Evolutionary conservation across 1,284 basidiomycete genomes (phyloP), one percentile per base, ranked within the genome.

Genomic region (Ustilago crameri): DNA sequence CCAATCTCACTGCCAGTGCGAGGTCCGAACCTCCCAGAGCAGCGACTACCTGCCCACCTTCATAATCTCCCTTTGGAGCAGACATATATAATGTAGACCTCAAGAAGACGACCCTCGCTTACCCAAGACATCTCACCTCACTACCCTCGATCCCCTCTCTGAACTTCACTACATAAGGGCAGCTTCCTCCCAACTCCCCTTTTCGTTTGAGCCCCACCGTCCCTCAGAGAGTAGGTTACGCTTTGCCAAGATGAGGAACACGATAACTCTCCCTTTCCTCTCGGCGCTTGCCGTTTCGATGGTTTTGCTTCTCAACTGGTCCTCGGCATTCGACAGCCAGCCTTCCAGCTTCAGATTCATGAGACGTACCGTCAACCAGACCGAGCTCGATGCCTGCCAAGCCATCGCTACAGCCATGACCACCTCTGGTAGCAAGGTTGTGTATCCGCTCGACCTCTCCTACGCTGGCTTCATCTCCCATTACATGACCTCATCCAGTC

Each of bases 401-500:
- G 52, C 56, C 14, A 68, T 73, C 35, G 50, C 38, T 9, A 48
- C 27, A 5, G 60, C 59, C 32, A 54, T 66, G 41, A 54, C 30
- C 23, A 54, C 37, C 2, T 18, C 24, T 12, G 44, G 50, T 15
- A 63, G 65, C 54, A 43, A 52, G 42, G 65, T 69, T 32, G 46
- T 62, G 30, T 69, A 58, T 46, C 56, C 65, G 3, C 58, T 65
- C 44, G 57, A 68, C 43, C 24, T 65, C 24, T 48, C 61, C 44
- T 73, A 68, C 46, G 18, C 22, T n/a, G 34, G 51, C 44, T 44
- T 59, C 8, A 44, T 63, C 42, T 30, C 47, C 24, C 65, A 73
- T 61, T 76, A 68, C 54, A 75, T 76, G 62, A 34, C 61, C 15
- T 47, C 62, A 2, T 66, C 70, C 1, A 47, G 40, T 5, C 65